These are phyloP conservation scores for Lactarius deliciosus DNA, from an alignment of 768 basidiomycete species.

Conservation along the genomic window DNA sequence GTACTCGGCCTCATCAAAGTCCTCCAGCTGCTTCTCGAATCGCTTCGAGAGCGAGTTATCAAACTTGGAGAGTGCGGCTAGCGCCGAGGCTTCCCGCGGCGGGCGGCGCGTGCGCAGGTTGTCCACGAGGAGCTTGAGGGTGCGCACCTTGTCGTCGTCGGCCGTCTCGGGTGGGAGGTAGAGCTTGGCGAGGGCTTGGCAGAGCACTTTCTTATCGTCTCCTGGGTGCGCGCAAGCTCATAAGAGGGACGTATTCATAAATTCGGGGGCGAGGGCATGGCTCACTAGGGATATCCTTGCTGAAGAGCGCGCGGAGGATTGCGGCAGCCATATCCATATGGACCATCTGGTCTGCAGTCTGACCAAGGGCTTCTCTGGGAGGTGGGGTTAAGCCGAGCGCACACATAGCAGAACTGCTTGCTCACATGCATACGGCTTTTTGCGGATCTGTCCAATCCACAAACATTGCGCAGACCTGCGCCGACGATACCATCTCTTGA, in stretches of 20 bases:
- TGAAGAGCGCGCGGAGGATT: conserved; percentile 50
- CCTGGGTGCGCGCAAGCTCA: conserved; percentile 34
- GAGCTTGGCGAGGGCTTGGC: conserved; percentile 49
- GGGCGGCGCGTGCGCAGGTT: conserved; percentile 62
- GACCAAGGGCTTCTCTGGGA: conserved; percentile 44
- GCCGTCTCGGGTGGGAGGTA: conserved; percentile 70
- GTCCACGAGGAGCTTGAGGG: conserved; percentile 59
- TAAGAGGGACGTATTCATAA: background rate
- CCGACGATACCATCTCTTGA: conserved; percentile 68
- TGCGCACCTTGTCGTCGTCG: conserved; percentile 59
- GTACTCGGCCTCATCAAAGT: conserved; percentile 71
- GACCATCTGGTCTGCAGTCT: conserved; percentile 41
- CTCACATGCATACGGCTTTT: conserved; percentile 59
- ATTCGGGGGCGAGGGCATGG: conserved; percentile 13
- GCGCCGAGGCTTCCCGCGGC: conserved; percentile 53
- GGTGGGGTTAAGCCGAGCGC: conserved; percentile 7
- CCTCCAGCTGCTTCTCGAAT: conserved; percentile 67
- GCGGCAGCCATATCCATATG: conserved; percentile 59
- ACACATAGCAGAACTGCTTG: conserved; percentile 30
- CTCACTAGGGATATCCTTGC: conserved; percentile 54
- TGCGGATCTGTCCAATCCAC: conserved; percentile 88
- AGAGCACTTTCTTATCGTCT: conserved; percentile 49
- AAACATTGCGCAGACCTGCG: conserved; percentile 76
- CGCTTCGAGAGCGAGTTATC: conserved; percentile 64
- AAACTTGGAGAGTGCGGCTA: conserved; percentile 73